Base-by-base conservation (phyloP, 106 monocot species). In the Apostasia shenzhenica region DNA sequence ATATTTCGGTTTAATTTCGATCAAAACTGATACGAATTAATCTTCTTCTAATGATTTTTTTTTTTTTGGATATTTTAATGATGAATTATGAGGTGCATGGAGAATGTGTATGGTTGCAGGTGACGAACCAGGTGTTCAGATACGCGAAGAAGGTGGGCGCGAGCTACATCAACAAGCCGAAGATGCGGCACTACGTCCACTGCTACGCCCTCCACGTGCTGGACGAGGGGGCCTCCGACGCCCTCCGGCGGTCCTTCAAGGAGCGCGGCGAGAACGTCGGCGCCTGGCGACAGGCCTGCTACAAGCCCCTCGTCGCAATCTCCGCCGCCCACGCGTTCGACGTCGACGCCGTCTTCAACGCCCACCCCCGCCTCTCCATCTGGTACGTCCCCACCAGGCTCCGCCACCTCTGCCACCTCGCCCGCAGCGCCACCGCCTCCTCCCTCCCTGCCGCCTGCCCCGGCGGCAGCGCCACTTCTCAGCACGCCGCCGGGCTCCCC, bases 131-230 rank as follows among this genome's bases (percentile, higher is more conserved):
- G 50, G 95, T 97, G 57, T 97, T 97, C 76, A 75, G 95, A 55
- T 92, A 84, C 70, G 95, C 95, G 39, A 91, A 97, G 85, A 80
- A 70, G 54, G 84, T 84, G 2, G 95, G 95, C 4, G 95, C 92
- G 68, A 86, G 81, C 84, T 92, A 89, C 95, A 97, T 97, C 56
- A 97, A 97, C 86, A 97, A 97, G 89, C 95, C 95, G n/a, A 97
- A 97, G 86, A 97, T 97, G 95, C 57, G 95, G 81, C 95, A 97
- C 77, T 97, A 97, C 83, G 95, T 97, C 45, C 95, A 97, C 84
- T 97, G 95, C 84, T 95, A 97, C 77, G 95, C 95, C 7, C 78
- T 97, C 12, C 95, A 97, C 76, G 89, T 88, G 76, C 84, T 97
- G 3, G 95, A 92, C 82, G 86, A 89, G 80, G 92, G 78, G 67